These are phyloP conservation scores for Cruciata laevipes DNA, from an alignment of 257 asterid species.

Conservation along the genomic window DNA sequence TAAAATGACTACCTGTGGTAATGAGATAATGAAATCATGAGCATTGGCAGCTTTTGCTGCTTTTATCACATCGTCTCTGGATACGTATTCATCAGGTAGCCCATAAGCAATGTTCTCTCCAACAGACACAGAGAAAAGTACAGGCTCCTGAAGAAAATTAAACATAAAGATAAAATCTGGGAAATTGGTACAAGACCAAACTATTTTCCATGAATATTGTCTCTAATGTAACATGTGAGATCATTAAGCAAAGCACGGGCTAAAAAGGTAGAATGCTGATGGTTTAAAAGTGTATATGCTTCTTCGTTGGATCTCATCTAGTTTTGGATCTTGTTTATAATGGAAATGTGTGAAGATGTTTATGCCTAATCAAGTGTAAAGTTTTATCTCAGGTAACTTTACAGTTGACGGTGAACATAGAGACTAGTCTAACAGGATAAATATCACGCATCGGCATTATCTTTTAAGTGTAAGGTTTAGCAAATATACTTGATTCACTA, in stretches of 20 bases:
- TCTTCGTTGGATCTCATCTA: not conserved
- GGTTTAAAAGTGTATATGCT: not conserved
- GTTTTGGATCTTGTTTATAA: not conserved
- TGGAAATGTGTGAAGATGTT: not conserved
- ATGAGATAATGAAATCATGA: constrained; percentile 79
- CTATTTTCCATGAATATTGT: not conserved
- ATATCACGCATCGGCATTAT: not conserved
- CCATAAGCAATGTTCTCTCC: constrained; percentile 98
- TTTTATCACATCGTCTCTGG: constrained; percentile 77
- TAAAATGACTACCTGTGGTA: constrained; percentile 69
- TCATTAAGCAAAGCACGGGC: not conserved
- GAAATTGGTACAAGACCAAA: not conserved
- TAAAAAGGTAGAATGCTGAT: not conserved
- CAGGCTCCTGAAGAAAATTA: constrained; percentile 67
- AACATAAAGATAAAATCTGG: constrained; percentile 18
- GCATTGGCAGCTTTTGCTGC: constrained; percentile 99
- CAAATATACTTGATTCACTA: constrained; percentile 77
- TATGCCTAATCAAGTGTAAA: not conserved
- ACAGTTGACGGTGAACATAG: not conserved
- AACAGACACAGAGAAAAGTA: constrained; percentile 81
- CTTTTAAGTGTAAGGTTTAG: constrained; percentile 2
- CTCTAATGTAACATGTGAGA: not conserved
- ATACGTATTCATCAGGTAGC: constrained; percentile 83
- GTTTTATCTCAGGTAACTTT: not conserved
- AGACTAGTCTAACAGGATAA: not conserved